These are phyloP conservation scores for Tarenaya hassleriana DNA, from an alignment of 345 rosid genomes.

Conservation along the genomic window DNA sequence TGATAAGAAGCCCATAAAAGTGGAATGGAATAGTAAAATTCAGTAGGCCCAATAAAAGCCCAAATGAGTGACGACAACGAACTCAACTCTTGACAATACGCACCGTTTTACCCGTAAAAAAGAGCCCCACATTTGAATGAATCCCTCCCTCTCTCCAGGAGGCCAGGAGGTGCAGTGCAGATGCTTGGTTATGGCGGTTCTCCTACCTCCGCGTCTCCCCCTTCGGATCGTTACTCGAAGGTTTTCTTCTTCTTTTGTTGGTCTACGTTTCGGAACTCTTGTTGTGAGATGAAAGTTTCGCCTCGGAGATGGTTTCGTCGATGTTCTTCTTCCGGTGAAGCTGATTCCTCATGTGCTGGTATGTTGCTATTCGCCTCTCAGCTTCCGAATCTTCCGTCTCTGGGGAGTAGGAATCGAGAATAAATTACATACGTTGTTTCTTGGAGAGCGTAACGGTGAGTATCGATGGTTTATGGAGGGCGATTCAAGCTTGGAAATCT, in stretches of 20 bases:
- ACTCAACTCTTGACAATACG: no score
- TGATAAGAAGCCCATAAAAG: slow-evolving; percentile 6
- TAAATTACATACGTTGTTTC: neutral
- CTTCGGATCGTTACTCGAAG: neutral
- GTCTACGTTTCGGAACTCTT: neutral
- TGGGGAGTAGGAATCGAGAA: no score
- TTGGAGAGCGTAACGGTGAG: neutral
- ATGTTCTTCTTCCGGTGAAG: neutral
- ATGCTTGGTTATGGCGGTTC: neutral
- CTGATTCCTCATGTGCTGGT: neutral
- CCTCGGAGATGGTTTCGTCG: neutral
- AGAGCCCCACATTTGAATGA: no score
- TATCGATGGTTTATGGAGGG: neutral
- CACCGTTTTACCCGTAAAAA: no score
- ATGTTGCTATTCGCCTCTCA: no score
- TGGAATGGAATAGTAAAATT: slow-evolving; percentile 2
- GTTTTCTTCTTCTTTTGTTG: neutral
- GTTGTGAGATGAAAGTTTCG: no score
- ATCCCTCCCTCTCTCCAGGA: no score
- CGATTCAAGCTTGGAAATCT: neutral
- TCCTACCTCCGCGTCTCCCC: neutral
- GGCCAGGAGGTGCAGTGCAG: no score
- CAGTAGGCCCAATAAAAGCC: neutral
- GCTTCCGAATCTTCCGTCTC: no score
- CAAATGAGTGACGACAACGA: neutral